Base-by-base conservation (phyloP, 306 rosid genomes). In the Citrullus colocynthis region DNA sequence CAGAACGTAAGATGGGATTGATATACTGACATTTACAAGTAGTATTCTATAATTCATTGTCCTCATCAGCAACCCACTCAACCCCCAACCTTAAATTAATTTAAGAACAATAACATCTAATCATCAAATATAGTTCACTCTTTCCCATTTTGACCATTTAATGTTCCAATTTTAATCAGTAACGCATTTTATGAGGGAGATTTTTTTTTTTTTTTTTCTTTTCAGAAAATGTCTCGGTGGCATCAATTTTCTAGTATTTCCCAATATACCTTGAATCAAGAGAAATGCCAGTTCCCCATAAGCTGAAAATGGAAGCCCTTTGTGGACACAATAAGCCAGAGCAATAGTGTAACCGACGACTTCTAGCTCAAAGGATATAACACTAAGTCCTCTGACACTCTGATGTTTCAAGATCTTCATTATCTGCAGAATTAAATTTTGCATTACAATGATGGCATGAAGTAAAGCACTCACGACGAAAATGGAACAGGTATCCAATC, bases 271-370 rank as follows among this genome's bases (percentile, higher is more conserved):
- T 89, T 94, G 98, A 75, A 89, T 80, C 87, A 90, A 85, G 78
- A 94, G 97, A 84, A 94, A 94, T 58, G 89, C 86, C 62, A 94
- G 67, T 77, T 94, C 98, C 75, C 98, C 98, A 59, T 87, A 94
- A 56, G 98, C 98, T 3, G 98, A 94, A 82, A 94, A 94, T 0
- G 98, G 89, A 83, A 94, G 98, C 20, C 97, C 95, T 65, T 90
- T 88, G 91, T 90, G 87, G 72, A 94, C 92, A 87, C 97, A 94
- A 78, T 91, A 94, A 9, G 98, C 98, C 66, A 94, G 83, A 30
- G 95, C 87, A 79, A 94, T 94, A 65, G 97, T 91, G 82, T 91
- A 90, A 13, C 97, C 97, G 51, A 94, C 78, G 56, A 91, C 93
- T 81, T 94, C 98, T 73, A 90, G 97, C 91, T 91, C 97, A 58